Evolutionary conservation across 331 rosid genomes (phyloP), one percentile per base, ranked within the genome.

Genomic region (Erythrophleum ivorense): DNA sequence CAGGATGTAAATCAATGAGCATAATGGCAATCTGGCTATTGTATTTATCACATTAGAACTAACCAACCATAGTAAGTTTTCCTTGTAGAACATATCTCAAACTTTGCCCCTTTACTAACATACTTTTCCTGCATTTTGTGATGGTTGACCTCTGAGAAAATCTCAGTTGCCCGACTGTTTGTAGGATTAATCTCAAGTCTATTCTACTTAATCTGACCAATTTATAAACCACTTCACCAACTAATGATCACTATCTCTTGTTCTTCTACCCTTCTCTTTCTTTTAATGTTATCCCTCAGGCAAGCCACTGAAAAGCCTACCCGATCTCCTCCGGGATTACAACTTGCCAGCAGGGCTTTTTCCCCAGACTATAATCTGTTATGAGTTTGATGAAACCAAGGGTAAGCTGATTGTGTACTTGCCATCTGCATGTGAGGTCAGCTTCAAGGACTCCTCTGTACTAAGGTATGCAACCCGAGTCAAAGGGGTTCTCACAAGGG

Each of bases 391-490:
- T 14, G 75, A 70, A 70, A 46, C 57, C 55, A 70, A 70, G 21
- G 75, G 75, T 46, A 70, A 70, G 75, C 75, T 70, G 57, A 33
- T 70, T 2, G 75, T 70, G 40, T 45, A 46, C 75, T 24, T 70
- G 75, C 75, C 75, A 1, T 70, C 75, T 21, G 10, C 40, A 1
- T 70, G 75, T 13, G 75, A 70, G 18, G 57, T 70, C 14, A 70
- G 57, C 57, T 70, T 70, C 54, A 70, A 70, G 75, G 75, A 70
- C 75, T 70, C 75, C 38, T 46, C 75, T n/a, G 75, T 11, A 24
- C n/a, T 69, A 29, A 70, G 58, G 50, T 70, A 70, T 12, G 75
- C 57, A 8, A 70, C 75, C 16, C 55, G 75, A 11, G 75, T 70
- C 11, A 70, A 70, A 70, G 75, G 75, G 54, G 50, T 46, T 7